Evolutionary conservation across 495 filamentous ascomycete genomes (phyloP), one percentile per base, ranked within the genome.

Genomic region (Penicillium ucsense): DNA sequence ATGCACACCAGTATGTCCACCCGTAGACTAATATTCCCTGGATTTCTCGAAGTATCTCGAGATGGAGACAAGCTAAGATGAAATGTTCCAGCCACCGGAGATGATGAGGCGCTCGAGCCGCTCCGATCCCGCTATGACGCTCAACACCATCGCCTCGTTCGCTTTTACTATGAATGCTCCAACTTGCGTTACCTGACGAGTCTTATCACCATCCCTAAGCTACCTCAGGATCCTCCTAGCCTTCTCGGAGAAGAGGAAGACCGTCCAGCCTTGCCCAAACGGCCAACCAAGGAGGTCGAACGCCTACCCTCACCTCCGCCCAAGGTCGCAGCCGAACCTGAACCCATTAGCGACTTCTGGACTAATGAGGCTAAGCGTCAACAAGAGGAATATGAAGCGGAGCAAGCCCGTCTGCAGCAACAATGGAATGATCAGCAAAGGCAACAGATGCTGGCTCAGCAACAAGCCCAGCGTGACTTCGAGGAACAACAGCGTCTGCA

Each of bases 91-190:
- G 87, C 86, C 33, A 94, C 92, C 27, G 90, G 94, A 38, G 92
- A 97, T 56, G 85, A 92, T 55, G 92, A 95, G 53, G 94, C 91
- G n/a, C 74, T 98, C 12, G 85, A 89, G 51, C 92, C 90, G 1
- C 77, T 98, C 3, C 81, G 91, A 41, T 76, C 78, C 46, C 78
- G 90, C 55, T 98, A 97, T 57, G 84, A 97, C 64, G 86, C 89
- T 28, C 94, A 97, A 56, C 92, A 97, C 64, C 85, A 96, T 68
- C 86, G 92, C 28, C 78, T 98, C 11, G 85, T 95, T 54, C 90
- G 92, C 53, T 98, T 95, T 68, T 98, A 97, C 68, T 97, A 95
- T 65, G 92, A 98, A 69, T 98, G 92, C 69, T 96, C 91, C 4
- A 97, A 95, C 64, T 70, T 98, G 48, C 84, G 91, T 46, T 98